Percentiles rank a stretch among this genome's conserved stretches.
Evolutionary conservation across 2,329 filamentous ascomycete genomes (phyloP).

Genomic region (Macroventuria anomochaeta): DNA sequence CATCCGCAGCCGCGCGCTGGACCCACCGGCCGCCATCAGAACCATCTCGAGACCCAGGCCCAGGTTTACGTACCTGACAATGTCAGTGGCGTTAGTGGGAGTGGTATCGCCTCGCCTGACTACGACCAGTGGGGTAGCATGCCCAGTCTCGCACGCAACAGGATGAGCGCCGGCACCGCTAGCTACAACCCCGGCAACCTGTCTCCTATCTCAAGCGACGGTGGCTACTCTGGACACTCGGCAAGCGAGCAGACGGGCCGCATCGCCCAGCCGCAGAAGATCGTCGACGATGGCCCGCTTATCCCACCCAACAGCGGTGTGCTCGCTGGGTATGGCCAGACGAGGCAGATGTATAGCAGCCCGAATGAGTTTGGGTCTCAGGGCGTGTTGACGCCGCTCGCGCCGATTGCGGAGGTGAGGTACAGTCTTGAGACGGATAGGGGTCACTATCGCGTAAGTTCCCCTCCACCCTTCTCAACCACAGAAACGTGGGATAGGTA

Average conservation of each 20-base stretch:
- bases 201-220: constrained; percentile 48
- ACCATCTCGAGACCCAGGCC: constrained; percentile 74
- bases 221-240: constrained; percentile 48
- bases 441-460: constrained; percentile 36
- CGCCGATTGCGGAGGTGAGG: constrained; percentile 60
- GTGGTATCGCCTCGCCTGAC: constrained; percentile 42
- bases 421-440: constrained; percentile 58
- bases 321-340: constrained; percentile 47
- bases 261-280: constrained; percentile 60
- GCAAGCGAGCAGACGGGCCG: constrained; percentile 47
- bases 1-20: constrained; percentile 80
- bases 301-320: constrained; percentile 60
- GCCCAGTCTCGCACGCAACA: constrained; percentile 50
- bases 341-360: constrained; percentile 49
- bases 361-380: constrained; percentile 47
- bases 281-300: constrained; percentile 64
- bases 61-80: constrained; percentile 64
- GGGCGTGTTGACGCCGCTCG: constrained; percentile 50
- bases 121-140: constrained; percentile 58
- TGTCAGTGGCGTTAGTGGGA: constrained; percentile 14
- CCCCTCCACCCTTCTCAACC: no score
- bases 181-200: constrained; percentile 40
- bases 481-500: no score
- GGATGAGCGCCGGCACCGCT: constrained; percentile 45
- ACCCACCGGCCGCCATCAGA: constrained; percentile 76